Conservation (phyloP, 2,329 filamentous ascomycete species). For the Sporothrix protearum region DNA sequence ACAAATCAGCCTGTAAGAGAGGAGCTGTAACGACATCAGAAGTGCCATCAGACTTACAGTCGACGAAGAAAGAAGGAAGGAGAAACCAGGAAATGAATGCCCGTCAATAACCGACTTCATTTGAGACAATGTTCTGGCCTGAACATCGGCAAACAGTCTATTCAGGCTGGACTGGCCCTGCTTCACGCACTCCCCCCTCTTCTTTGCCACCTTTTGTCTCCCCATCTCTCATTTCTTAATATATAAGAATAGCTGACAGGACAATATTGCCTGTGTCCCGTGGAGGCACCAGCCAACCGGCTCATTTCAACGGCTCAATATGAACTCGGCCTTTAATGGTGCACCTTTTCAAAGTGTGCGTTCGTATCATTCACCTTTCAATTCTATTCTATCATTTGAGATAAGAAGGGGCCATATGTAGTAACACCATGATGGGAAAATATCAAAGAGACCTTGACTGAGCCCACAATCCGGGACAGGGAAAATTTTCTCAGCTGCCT, state of each 20-base stretch:
- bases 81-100: not conserved
- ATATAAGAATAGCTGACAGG: not conserved
- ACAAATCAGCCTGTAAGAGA: not conserved
- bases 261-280: not conserved
- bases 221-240: not conserved
- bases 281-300: not conserved
- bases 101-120: not conserved
- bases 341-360: not conserved
- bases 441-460: not conserved
- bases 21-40: not conserved
- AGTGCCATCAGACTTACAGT: not conserved
- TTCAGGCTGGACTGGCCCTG: not conserved
- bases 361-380: not conserved
- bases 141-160: not conserved
- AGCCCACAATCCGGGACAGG: conserved; percentile 1
- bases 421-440: not conserved
- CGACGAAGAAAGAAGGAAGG: not conserved
- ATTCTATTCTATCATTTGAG: not conserved
- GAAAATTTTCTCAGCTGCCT: not conserved
- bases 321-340: not conserved
- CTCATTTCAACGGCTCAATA: conserved; percentile 14
- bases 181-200: not conserved
- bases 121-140: not conserved
- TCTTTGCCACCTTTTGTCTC: not conserved
- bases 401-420: not conserved